These are phyloP conservation scores for Medakamo hakoo DNA, from an alignment of 139 green algal genomes.

Conservation along the genomic window DNA sequence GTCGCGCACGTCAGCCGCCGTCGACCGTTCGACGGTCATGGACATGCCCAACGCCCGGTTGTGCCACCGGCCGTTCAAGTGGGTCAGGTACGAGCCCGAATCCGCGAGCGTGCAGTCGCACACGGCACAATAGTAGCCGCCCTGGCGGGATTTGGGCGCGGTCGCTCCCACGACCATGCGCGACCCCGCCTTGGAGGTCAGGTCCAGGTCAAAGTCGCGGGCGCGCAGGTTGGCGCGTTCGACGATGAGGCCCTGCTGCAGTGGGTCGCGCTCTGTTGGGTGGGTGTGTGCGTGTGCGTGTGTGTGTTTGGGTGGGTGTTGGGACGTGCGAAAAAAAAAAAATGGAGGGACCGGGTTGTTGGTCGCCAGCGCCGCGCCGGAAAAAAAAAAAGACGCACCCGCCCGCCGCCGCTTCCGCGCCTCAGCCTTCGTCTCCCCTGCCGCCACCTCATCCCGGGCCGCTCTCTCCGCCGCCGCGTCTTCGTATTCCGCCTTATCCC, in stretches of 20 bases:
- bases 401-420: conserved; percentile 50
- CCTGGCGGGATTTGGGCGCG: conserved; percentile 12
- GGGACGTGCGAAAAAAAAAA: neutral
- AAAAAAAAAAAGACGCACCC: conserved; percentile 7
- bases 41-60: conserved; percentile 88
- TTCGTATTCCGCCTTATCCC: conserved; percentile 62
- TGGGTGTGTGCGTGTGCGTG: neutral
- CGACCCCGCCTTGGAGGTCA: conserved; percentile 25
- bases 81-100: conserved; percentile 84
- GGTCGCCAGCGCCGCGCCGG: neutral
- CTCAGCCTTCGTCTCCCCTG: conserved; percentile 42
- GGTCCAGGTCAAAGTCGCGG: conserved; percentile 60
- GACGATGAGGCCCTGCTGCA: conserved; percentile 78
- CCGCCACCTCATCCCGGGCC: conserved; percentile 15
- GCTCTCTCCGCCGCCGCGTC: conserved; percentile 50
- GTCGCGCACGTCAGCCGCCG: conserved; percentile 19
- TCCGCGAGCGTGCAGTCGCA: conserved; percentile 91
- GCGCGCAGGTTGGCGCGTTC: conserved; percentile 49
- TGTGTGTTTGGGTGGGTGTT: neutral
- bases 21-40: conserved; percentile 81
- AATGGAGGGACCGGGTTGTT: neutral
- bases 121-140: conserved; percentile 89
- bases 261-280: conserved; percentile 49
- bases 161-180: neutral
- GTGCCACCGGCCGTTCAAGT: conserved; percentile 98